phyloP scores from a whole-genome alignment of 805 yeast genomes.

The Ogataea philodendri region DNA sequence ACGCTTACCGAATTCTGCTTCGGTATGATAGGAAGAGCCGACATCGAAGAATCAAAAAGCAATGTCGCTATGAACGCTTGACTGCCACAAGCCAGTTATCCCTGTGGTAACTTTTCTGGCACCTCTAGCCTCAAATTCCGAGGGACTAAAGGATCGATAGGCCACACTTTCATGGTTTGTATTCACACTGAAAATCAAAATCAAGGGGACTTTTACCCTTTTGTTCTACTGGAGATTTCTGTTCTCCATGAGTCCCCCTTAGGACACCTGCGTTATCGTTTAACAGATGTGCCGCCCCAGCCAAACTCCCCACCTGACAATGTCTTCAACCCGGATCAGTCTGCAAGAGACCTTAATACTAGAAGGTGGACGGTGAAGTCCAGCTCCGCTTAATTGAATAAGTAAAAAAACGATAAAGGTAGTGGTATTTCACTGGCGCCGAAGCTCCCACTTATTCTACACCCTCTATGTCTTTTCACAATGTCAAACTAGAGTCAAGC shows the following conservation, averaged over 20 bases:
- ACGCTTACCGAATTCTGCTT: conserved; percentile 49
- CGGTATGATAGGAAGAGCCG: conserved; percentile 50
- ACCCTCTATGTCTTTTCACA: no score
- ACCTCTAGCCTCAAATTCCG: conserved; percentile 46
- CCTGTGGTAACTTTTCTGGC: conserved; percentile 33
- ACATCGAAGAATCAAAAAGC: conserved; percentile 48
- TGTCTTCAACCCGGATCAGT: no score
- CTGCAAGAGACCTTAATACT: no score
- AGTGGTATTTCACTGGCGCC: no score
- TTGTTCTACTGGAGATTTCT: conserved; percentile 10
- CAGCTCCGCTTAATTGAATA: no score
- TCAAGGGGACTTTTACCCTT: conserved; percentile 12
- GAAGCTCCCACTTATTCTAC: no score
- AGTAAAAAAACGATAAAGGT: no score
- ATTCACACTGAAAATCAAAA: conserved; percentile 12
- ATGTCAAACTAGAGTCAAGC: no score
- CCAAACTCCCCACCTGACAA: no score
- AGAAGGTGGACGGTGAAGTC: no score
- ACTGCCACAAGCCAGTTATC: conserved; percentile 48
- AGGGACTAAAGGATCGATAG: conserved; percentile 48
- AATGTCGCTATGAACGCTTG: conserved; percentile 46
- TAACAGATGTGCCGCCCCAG: conserved; percentile 12
- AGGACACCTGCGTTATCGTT: conserved; percentile 12
- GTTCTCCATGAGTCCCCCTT: conserved; percentile 13
- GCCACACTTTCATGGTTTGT: conserved; percentile 46